Percentiles rank a stretch among this genome's conserved stretches.
These are phyloP conservation scores for Lignosus rhinocerotis DNA, from an alignment of 1,284 basidiomycete species.

Conservation along the genomic window DNA sequence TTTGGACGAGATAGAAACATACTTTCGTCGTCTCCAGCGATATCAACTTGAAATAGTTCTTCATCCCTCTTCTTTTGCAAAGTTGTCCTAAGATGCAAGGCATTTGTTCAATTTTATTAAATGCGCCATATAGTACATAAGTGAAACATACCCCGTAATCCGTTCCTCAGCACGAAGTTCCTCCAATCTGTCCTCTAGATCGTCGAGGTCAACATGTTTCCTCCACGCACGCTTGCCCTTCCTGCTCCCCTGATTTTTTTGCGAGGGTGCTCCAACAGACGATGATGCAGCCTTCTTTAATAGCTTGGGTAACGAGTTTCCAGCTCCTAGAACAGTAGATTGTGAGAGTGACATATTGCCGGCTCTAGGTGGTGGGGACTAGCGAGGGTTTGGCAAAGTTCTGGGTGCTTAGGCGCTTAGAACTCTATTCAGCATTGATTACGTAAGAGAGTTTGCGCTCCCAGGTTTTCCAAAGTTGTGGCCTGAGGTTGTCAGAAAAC, in stretches of 20 bases:
- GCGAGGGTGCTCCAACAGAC: constrained; percentile 63
- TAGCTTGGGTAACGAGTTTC: not conserved
- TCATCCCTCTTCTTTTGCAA: constrained; percentile 67
- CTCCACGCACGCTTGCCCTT: constrained; percentile 93
- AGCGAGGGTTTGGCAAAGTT: too few relatives aligned
- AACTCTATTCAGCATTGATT: too few relatives aligned
- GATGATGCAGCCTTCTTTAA: constrained; percentile 8
- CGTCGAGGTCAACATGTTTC: constrained; percentile 85
- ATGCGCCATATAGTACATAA: constrained; percentile 2
- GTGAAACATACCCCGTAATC: constrained; percentile 62
- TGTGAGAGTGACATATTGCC: not conserved
- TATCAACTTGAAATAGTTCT: constrained; percentile 80
- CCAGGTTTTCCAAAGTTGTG: too few relatives aligned
- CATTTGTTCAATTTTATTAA: not conserved
- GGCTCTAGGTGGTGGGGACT: too few relatives aligned
- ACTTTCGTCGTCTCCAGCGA: constrained; percentile 78
- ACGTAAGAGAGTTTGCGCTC: too few relatives aligned
- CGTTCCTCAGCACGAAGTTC: constrained; percentile 75
- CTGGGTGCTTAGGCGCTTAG: too few relatives aligned
- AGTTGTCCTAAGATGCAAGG: constrained; percentile 42
- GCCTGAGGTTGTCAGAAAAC: too few relatives aligned
- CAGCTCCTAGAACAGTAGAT: not conserved
- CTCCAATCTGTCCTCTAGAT: constrained; percentile 77
- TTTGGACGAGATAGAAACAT: not conserved
- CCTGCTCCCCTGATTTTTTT: constrained; percentile 71